Conservation (phyloP, 768 basidiomycete genomes). For the Trametes punicea region DNA sequence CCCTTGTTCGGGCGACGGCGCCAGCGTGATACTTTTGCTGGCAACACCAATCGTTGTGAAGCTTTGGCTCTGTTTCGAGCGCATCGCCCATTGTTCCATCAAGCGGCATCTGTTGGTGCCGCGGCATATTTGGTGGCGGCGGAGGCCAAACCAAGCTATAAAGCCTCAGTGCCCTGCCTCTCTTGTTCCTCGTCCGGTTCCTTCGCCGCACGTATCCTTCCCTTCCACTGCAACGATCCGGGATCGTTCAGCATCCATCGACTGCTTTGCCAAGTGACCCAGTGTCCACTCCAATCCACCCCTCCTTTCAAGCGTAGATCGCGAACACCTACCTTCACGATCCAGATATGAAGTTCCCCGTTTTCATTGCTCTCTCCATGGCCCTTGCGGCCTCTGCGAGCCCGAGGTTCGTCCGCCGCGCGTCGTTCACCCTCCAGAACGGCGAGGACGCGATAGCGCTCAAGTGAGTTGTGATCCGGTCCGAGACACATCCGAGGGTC, state of each 20-base stretch:
- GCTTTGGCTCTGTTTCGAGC: conserved; percentile 4
- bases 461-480: conserved; percentile 21
- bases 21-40: background rate
- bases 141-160: conserved; percentile 4
- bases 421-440: conserved; percentile 23
- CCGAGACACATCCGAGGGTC: background rate
- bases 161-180: background rate
- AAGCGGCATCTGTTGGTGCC: conserved; percentile 4
- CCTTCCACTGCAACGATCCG: conserved; percentile 16
- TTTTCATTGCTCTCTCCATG: conserved; percentile 32
- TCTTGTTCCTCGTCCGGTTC: conserved; percentile 13
- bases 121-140: conserved; percentile 7
- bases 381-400: conserved; percentile 29
- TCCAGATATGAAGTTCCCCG: conserved; percentile 37
- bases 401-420: conserved; percentile 19
- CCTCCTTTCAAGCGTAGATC: conserved; percentile 20
- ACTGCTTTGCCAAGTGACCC: conserved; percentile 17
- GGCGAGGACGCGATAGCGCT: conserved; percentile 30
- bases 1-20: background rate
- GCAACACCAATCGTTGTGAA: background rate
- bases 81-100: conserved; percentile 13
- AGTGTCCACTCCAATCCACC: conserved; percentile 10
- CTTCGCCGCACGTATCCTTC: conserved; percentile 5
- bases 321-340: conserved; percentile 13
- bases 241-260: conserved; percentile 17